These are phyloP conservation scores for Kodamaea laetipori DNA, from an alignment of 805 yeast genomes.

Conservation along the genomic window DNA sequence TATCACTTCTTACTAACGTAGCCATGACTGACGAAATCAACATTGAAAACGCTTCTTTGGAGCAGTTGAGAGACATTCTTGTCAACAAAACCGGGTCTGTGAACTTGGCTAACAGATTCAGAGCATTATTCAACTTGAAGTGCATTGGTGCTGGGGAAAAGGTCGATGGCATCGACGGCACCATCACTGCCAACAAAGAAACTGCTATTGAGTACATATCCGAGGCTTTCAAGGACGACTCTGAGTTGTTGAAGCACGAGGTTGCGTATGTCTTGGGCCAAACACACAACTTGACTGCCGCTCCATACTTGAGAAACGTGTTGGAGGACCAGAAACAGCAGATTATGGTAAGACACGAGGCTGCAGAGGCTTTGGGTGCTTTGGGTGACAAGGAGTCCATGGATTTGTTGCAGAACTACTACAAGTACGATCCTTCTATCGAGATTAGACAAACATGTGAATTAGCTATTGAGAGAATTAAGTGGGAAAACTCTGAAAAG, in stretches of 20 bases:
- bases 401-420: constrained; percentile 62
- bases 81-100: constrained; percentile 65
- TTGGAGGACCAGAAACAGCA: constrained; percentile 69
- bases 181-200: constrained; percentile 40
- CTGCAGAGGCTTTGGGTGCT: constrained; percentile 98
- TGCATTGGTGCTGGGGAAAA: constrained; percentile 69
- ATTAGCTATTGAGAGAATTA: constrained; percentile 90
- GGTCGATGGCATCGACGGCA: constrained; percentile 13
- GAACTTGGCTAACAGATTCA: constrained; percentile 81
- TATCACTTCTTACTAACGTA: background rate
- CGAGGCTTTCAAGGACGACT: constrained; percentile 75
- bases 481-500: constrained; percentile 79
- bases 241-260: constrained; percentile 94
- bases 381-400: constrained; percentile 79
- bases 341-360: constrained; percentile 98
- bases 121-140: constrained; percentile 92
- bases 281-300: constrained; percentile 79
- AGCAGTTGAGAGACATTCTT: constrained; percentile 71
- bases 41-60: constrained; percentile 50
- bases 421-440: constrained; percentile 70
- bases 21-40: constrained; percentile 38
- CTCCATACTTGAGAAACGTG: constrained; percentile 72
- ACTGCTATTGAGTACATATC: constrained; percentile 81
- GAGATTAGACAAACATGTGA: constrained; percentile 98
- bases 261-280: constrained; percentile 97